phyloP scores from a whole-genome alignment of 768 basidiomycete species.

The Calocera viscosa region DNA sequence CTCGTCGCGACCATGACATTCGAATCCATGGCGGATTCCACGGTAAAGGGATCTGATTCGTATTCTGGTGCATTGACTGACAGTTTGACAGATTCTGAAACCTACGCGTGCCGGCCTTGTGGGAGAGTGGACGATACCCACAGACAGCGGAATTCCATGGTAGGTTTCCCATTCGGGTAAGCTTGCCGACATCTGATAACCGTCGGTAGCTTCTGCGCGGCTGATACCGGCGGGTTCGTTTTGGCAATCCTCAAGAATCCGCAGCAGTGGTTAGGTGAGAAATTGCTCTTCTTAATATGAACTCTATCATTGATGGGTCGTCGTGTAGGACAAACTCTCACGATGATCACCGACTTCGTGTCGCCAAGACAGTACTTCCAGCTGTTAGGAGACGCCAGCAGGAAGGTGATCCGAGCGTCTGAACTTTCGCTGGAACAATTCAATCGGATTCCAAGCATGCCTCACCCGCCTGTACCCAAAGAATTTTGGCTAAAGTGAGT shows the following conservation, averaged over 20 bases:
- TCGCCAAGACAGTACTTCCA: slow-evolving; percentile 1
- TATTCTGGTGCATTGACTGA: not conserved
- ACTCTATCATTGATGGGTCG: not conserved
- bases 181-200: not conserved
- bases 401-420: not conserved
- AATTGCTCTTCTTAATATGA: not conserved
- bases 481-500: slow-evolving; percentile 6
- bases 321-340: not conserved
- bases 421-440: not conserved
- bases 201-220: not conserved
- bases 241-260: not conserved
- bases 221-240: not conserved
- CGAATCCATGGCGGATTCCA: slow-evolving; percentile 3
- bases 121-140: not conserved
- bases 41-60: not conserved
- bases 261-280: not conserved
- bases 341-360: slow-evolving; percentile 2
- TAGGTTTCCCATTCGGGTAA: not conserved
- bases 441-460: not conserved
- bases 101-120: not conserved
- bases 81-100: not conserved
- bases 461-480: not conserved
- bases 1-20: not conserved
- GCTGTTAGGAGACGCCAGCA: not conserved
- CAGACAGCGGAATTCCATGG: not conserved